A percentile compares a stretch with the other conserved stretches of the same genome.
Conservation (phyloP, 805 yeast species). For the Candida manassasensis region DNA sequence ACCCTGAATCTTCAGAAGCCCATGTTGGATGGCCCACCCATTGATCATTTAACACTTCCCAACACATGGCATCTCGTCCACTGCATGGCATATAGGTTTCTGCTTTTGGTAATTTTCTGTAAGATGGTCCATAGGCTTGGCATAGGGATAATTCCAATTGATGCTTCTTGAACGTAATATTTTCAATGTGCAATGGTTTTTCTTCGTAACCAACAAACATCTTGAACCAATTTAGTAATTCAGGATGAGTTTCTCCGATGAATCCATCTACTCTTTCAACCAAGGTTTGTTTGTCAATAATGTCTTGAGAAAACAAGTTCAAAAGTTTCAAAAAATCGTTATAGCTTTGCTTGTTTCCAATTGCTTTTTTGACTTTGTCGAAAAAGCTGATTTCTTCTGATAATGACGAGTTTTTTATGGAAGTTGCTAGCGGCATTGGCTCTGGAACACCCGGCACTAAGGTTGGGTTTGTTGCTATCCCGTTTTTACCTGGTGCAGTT, state of each 20-base stretch:
- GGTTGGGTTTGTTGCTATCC: slow-evolving; percentile 51
- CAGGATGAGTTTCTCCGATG: slow-evolving; percentile 70
- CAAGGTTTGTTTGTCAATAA: slow-evolving; percentile 76
- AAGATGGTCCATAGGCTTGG: slow-evolving; percentile 93
- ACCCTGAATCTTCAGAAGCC: slow-evolving; percentile 99
- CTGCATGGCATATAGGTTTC: slow-evolving; percentile 97
- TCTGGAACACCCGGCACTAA: slow-evolving; percentile 83
- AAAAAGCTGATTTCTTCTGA: slow-evolving; percentile 86
- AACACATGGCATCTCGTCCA: slow-evolving; percentile 98
- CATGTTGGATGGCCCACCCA: slow-evolving; percentile 99
- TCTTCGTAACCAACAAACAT: slow-evolving; percentile 85
- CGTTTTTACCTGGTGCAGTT: slow-evolving; percentile 16
- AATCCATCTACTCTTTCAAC: slow-evolving; percentile 83
- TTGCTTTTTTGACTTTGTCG: slow-evolving; percentile 83
- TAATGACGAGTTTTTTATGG: slow-evolving; percentile 52
- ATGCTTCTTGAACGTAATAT: slow-evolving; percentile 83
- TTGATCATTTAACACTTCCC: slow-evolving; percentile 97
- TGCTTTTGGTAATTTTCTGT: slow-evolving; percentile 85
- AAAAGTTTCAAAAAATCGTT: slow-evolving; percentile 87
- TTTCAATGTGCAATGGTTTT: slow-evolving; percentile 81
- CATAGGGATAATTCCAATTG: slow-evolving; percentile 85
- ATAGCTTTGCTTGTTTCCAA: slow-evolving; percentile 85
- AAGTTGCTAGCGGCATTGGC: slow-evolving; percentile 52
- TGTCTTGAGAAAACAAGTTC: slow-evolving; percentile 84
- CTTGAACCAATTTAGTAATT: slow-evolving; percentile 87